A percentile compares a stretch with the other conserved stretches of the same genome.
phyloP scores from a whole-genome alignment of 371 early-diverging fungal genomes.

The Capillidium rhysosporum region DNA sequence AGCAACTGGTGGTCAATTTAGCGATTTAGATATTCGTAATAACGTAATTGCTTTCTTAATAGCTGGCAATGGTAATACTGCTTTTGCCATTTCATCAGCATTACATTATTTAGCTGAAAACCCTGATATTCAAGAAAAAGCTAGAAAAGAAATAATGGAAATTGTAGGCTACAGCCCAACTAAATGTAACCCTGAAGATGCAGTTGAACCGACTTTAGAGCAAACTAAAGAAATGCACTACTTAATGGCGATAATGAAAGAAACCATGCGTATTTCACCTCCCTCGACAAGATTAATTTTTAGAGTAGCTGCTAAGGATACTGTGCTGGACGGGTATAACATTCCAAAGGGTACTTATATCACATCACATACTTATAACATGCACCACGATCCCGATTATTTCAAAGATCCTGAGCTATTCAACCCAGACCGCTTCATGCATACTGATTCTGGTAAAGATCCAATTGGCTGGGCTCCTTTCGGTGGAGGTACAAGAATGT shows the following conservation, averaged over 20 bases:
- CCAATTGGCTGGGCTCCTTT: too few species aligned
- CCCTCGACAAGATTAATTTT: neutral
- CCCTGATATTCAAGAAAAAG: slow-evolving; percentile 11
- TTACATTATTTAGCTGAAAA: slow-evolving; percentile 11
- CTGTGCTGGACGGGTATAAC: neutral
- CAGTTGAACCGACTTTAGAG: neutral
- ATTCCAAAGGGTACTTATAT: neutral
- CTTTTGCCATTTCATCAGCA: slow-evolving; percentile 13
- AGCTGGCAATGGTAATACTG: slow-evolving; percentile 15
- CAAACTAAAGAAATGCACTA: neutral
- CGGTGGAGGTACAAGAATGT: too few species aligned
- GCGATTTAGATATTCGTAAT: neutral
- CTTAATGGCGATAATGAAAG: neutral
- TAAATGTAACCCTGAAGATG: neutral
- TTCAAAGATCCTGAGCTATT: neutral
- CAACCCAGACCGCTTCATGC: neutral
- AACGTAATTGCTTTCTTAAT: slow-evolving; percentile 1
- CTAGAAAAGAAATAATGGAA: slow-evolving; percentile 11
- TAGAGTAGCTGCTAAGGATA: neutral
- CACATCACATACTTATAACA: neutral
- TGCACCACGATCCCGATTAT: neutral
- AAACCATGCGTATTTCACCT: neutral
- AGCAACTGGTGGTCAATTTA: neutral
- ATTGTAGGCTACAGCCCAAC: slow-evolving; percentile 7
- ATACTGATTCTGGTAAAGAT: too few species aligned